phyloP scores from a whole-genome alignment of 768 basidiomycete genomes.

The Cyathus striatus region DNA sequence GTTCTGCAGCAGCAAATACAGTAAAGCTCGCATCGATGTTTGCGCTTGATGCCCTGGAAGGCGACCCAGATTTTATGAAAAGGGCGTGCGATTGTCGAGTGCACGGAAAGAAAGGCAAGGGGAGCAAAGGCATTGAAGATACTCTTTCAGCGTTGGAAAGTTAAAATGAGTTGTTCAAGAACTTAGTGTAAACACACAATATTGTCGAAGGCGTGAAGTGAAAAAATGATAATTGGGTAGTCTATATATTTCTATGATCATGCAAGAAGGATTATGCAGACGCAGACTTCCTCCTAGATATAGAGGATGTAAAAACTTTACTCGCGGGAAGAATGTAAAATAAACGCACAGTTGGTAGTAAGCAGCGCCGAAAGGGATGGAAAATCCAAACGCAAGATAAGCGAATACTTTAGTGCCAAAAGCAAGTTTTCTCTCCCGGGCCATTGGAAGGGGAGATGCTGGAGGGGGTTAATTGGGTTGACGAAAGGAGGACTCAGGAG shows the following conservation, averaged over 20 bases:
- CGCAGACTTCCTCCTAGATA: constrained; percentile 37
- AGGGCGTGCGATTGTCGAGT: constrained; percentile 65
- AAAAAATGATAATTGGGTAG: no score
- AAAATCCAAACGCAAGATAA: constrained; percentile 53
- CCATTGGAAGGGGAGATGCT: constrained; percentile 56
- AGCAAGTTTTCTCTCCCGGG: constrained; percentile 45
- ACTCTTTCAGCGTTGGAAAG: constrained; percentile 14
- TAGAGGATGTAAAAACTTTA: constrained; percentile 1
- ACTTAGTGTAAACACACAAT: no score
- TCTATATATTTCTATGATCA: not conserved
- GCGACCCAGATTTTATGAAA: constrained; percentile 55
- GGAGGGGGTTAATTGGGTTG: constrained; percentile 6
- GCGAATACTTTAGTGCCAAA: constrained; percentile 44
- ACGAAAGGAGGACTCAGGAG: not conserved
- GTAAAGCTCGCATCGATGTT: constrained; percentile 54
- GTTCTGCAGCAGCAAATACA: constrained; percentile 45
- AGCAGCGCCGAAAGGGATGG: constrained; percentile 62
- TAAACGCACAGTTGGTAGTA: constrained; percentile 60
- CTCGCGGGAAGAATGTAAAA: constrained; percentile 1
- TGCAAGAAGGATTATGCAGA: constrained; percentile 13
- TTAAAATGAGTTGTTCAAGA: no score
- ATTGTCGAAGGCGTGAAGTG: no score
- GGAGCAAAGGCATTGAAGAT: constrained; percentile 19
- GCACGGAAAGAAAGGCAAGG: constrained; percentile 26
- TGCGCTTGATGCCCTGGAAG: constrained; percentile 68